Percentiles rank a stretch among this genome's conserved stretches.
Conservation (phyloP, 1,284 basidiomycete species). For the Coniophora puteana region DNA sequence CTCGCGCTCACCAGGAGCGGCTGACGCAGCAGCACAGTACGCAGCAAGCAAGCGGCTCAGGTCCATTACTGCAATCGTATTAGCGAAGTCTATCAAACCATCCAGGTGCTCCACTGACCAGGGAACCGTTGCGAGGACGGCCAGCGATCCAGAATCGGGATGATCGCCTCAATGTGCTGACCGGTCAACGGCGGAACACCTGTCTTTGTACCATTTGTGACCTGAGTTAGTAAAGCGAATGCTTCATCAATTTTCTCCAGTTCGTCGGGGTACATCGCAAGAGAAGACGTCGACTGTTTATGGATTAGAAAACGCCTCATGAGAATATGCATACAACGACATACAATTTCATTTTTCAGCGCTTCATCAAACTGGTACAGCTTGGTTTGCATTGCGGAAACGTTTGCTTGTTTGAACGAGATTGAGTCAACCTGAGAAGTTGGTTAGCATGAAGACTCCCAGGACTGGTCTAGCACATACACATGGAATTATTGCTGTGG, state of each 20-base stretch:
- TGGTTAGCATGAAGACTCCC: neutral
- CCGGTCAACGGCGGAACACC: constrained; percentile 31
- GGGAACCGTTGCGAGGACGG: constrained; percentile 81
- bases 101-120: constrained; percentile 38
- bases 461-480: constrained; percentile 35
- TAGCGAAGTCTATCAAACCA: constrained; percentile 1
- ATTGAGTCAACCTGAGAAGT: constrained; percentile 48
- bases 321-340: constrained; percentile 18
- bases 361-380: constrained; percentile 78
- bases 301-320: constrained; percentile 5
- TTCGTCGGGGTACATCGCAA: constrained; percentile 73
- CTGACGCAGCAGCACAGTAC: constrained; percentile 52
- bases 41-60: constrained; percentile 77
- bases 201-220: constrained; percentile 38
- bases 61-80: constrained; percentile 69
- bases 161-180: constrained; percentile 60
- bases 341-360: constrained; percentile 64
- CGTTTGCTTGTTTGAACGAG: constrained; percentile 85
- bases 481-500: constrained; percentile 49
- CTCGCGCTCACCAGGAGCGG: constrained; percentile 41
- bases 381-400: constrained; percentile 84
- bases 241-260: constrained; percentile 58
- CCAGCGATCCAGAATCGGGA: constrained; percentile 76
- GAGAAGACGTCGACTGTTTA: constrained; percentile 56
- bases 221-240: constrained; percentile 60